phyloP scores from a whole-genome alignment of 345 rosid genomes.

The Citrus trifoliata region DNA sequence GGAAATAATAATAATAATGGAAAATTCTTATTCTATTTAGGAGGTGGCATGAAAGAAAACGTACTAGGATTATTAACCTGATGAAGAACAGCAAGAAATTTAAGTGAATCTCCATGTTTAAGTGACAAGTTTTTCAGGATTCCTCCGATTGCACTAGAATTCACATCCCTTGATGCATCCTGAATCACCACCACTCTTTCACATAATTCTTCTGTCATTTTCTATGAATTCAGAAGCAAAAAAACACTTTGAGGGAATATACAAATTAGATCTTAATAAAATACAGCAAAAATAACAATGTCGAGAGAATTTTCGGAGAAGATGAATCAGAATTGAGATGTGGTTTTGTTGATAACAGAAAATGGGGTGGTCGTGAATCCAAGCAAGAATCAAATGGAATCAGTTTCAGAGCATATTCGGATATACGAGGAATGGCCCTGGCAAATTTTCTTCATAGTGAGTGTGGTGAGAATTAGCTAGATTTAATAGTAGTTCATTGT shows the following conservation, averaged over 20 bases:
- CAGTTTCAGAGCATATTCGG: conserved; percentile 26
- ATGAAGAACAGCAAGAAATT: conserved; percentile 45
- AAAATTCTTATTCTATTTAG: conserved; percentile 30
- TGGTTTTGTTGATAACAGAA: no score
- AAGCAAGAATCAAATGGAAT: conserved; percentile 17
- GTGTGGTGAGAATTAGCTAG: no score
- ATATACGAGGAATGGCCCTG: conserved; percentile 18
- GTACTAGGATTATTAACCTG: conserved; percentile 66
- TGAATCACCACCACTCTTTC: conserved; percentile 45
- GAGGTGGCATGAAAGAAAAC: conserved; percentile 42
- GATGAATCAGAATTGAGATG: no score
- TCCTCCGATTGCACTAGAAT: conserved; percentile 25
- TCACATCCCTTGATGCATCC: conserved; percentile 43
- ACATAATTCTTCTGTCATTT: conserved; percentile 27
- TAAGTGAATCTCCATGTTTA: conserved; percentile 45
- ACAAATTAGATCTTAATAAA: no score
- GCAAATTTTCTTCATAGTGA: neutral
- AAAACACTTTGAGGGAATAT: no score
- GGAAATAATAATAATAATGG: neutral
- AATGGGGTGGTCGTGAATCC: conserved; percentile 25
- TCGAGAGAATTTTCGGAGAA: no score
- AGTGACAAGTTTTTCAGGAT: conserved; percentile 31
- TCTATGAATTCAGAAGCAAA: neutral
- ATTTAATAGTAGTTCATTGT: no score
- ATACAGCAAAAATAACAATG: no score